Base-by-base conservation (phyloP, 2,329 filamentous ascomycete species). In the Scedosporium boydii region DNA sequence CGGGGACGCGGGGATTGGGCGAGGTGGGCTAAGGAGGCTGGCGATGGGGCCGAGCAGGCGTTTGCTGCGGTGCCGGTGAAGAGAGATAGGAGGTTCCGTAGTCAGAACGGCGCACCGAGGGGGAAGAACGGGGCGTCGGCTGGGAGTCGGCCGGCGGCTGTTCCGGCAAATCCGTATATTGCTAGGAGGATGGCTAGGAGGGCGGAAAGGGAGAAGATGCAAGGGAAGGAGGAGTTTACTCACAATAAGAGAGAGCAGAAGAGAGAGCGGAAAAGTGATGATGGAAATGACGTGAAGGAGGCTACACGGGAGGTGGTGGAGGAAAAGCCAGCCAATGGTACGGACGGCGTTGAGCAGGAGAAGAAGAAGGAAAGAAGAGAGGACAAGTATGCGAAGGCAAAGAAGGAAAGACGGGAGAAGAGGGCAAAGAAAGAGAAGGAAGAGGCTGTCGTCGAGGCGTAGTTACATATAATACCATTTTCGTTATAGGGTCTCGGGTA, bases 1-100 rank as follows among this genome's bases (percentile, higher is more conserved):
- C 79, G 78, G 58, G 73, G 79, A 51, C 72, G 78, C 58, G 70
- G 74, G 16, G 82, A 85, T 58, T 86, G 83, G 83, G 80, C 83
- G 65, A 68, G 74, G 2, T 85, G 82, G 80, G 79, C 79, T 64
- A 84, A 81, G 71, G 81, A 83, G 56, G 27, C 4, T 2, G 61
- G 44, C 2, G 56, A 56, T 4, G 55, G 21, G 0, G 61, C 27
- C 18, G 57, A 56, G 41, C 38, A 29, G 29, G 27, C 42, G 16
- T 62, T 46, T 55, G 61, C 61, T 7, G 55, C 48, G 14, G 61
- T 56, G 55, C 61, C 61, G 14, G 23, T 42, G 41, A 46, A 38
- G 53, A 58, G 38, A 53, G 46, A 29, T 4, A 34, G 29, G 60
- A 9, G 23, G 18, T 55, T 27, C 23, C 21, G 12, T 3, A n/a